Conservation (phyloP, 768 basidiomycete species). For the Leccinum uliginosum region DNA sequence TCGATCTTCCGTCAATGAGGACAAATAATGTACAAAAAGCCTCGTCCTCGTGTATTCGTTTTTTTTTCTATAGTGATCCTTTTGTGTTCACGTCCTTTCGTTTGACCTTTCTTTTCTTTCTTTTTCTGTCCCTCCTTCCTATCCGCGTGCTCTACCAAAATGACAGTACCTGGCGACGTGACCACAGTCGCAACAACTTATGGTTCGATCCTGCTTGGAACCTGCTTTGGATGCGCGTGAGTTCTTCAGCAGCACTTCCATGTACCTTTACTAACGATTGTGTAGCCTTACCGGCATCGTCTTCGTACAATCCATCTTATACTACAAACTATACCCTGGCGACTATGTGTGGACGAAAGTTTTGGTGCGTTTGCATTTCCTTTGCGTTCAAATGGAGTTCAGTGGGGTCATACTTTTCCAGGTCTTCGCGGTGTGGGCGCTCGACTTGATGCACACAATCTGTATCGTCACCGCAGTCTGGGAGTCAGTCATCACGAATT, state of each 20-base stretch:
- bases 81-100: conserved; percentile 28
- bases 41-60: background rate
- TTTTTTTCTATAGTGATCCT: conserved; percentile 18
- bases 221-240: conserved; percentile 28
- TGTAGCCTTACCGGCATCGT: conserved; percentile 29
- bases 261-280: conserved; percentile 6
- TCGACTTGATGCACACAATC: conserved; percentile 28
- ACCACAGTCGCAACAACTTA: conserved; percentile 28
- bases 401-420: background rate
- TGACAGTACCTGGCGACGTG: conserved; percentile 27
- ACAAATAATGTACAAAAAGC: conserved; percentile 34
- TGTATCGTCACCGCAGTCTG: conserved; percentile 25
- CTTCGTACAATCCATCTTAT: conserved; percentile 28
- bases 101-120: conserved; percentile 14
- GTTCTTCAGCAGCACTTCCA: background rate
- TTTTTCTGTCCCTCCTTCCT: background rate
- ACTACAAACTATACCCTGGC: conserved; percentile 29
- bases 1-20: conserved; percentile 27
- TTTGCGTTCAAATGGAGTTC: background rate
- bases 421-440: conserved; percentile 27
- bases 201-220: conserved; percentile 30
- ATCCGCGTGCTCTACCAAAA: conserved; percentile 1
- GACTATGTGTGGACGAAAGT: conserved; percentile 25
- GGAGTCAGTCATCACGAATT: conserved; percentile 26
- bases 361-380: conserved; percentile 17